These are phyloP conservation scores for Epithele typhae DNA, from an alignment of 768 basidiomycete genomes.

Conservation along the genomic window DNA sequence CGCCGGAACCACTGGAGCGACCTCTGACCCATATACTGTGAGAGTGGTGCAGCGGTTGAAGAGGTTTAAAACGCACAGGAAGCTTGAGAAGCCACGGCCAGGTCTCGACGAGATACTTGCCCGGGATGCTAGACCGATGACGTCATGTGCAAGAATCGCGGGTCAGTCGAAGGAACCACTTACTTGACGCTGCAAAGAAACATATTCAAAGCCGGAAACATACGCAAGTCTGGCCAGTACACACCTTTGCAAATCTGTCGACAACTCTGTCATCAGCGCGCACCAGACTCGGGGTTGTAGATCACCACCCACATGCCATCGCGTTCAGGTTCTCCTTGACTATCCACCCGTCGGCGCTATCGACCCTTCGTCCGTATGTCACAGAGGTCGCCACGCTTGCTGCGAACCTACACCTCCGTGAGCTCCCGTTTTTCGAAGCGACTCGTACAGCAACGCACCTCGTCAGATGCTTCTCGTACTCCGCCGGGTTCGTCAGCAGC, in stretches of 20 bases:
- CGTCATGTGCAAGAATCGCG: not conserved
- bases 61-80: constrained; percentile 27
- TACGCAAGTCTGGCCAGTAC: not conserved
- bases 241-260: constrained; percentile 19
- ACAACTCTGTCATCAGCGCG: no score
- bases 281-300: no score
- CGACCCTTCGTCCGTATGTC: constrained; percentile 39
- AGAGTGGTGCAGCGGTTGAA: no score
- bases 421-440: not conserved
- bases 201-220: not conserved
- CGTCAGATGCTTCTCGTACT: constrained; percentile 38
- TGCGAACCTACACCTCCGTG: constrained; percentile 30
- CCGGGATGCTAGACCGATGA: constrained; percentile 34
- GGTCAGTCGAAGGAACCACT: no score
- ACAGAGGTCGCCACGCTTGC: constrained; percentile 43
- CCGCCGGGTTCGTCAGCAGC: constrained; percentile 33
- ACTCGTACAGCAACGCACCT: constrained; percentile 22
- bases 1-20: constrained; percentile 42
- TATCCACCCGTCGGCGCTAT: constrained; percentile 43
- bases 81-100: constrained; percentile 44
- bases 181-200: constrained; percentile 30
- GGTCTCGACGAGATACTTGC: constrained; percentile 45
- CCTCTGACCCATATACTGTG: constrained; percentile 16
- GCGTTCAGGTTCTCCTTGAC: constrained; percentile 42
- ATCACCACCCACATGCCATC: constrained; percentile 35